Evolutionary conservation across 768 basidiomycete genomes (phyloP), one percentile per base, ranked within the genome.

Genomic region (Rhodotorula toruloides): DNA sequence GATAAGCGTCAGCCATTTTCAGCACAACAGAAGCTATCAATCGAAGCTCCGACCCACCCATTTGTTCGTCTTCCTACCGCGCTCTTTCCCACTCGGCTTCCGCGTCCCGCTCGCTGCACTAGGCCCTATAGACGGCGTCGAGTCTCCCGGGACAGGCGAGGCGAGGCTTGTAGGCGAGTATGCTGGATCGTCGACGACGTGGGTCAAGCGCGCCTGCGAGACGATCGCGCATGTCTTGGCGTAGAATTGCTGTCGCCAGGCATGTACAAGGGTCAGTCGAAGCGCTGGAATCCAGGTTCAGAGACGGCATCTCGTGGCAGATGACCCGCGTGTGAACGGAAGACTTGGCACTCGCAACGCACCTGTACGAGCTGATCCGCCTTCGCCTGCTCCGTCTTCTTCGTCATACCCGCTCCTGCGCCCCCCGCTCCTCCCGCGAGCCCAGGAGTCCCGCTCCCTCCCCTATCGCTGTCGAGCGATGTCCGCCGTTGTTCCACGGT

Each of bases 221-320:
- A 75, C 46, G 53, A 75, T 61, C n/a, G 68, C 62, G 44, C 66
- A 47, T 3, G 73, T 65, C 59, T 75, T 75, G 40, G 62, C 19
- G 61, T 63, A 74, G 59, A 75, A 72, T 50, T 75, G 74, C 72
- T 74, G 63, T n/a, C 39, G 4, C 27, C 29, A 50, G 19, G 29
- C 8, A 32, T 14, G 1, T 14, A 31, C 9, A 52, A 21, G 48
- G 5, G 49, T 36, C 7, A 32, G 48, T 6, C 9, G 12, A n/a
- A n/a, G n/a, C n/a, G n/a, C n/a, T n/a, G n/a, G n/a, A n/a, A n/a
- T n/a, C n/a, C n/a, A n/a, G n/a, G n/a, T n/a, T n/a, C n/a, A n/a
- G n/a, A n/a, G n/a, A n/a, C n/a, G n/a, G n/a, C n/a, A n/a, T n/a
- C n/a, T n/a, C n/a, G n/a, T n/a, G n/a, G n/a, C n/a, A n/a, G n/a